Conservation (phyloP, 768 basidiomycete species). For the Podaxis sp. region DNA sequence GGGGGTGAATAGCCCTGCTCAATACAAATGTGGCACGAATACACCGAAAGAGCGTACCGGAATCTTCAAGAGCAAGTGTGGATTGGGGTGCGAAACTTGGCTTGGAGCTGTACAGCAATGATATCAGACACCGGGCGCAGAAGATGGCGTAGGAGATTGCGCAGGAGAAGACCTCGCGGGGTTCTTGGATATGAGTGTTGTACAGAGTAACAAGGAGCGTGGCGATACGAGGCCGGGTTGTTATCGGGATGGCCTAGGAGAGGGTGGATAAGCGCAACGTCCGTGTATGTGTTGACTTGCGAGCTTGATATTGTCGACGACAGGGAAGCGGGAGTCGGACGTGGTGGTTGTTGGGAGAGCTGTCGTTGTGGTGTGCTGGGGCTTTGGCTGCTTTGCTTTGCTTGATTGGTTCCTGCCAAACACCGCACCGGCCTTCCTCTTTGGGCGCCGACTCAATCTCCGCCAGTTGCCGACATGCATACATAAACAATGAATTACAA, state of each 20-base stretch:
- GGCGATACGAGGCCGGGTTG: background rate
- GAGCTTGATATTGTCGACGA: slow-evolving; percentile 7
- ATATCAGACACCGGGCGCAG: background rate
- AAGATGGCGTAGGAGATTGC: background rate
- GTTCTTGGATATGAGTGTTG: background rate
- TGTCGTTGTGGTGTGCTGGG: slow-evolving; percentile 10
- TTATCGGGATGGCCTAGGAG: background rate
- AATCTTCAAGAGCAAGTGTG: background rate
- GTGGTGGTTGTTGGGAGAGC: slow-evolving; percentile 9
- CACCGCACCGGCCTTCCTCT: slow-evolving; percentile 9
- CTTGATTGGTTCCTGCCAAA: slow-evolving; percentile 12
- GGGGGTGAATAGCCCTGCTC: background rate
- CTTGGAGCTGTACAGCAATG: background rate
- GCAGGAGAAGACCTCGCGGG: background rate
- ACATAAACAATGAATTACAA: slow-evolving; percentile 3
- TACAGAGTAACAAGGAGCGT: background rate
- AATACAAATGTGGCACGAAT: background rate
- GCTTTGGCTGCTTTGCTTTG: slow-evolving; percentile 9
- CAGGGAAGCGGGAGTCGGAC: background rate
- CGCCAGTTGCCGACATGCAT: slow-evolving; percentile 20
- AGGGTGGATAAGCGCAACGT: background rate
- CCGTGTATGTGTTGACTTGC: background rate
- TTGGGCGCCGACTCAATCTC: slow-evolving; percentile 18
- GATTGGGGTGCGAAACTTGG: background rate
- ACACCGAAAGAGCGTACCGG: background rate